phyloP scores from a whole-genome alignment of 345 rosid species.

The Lepidium aucheri region DNA sequence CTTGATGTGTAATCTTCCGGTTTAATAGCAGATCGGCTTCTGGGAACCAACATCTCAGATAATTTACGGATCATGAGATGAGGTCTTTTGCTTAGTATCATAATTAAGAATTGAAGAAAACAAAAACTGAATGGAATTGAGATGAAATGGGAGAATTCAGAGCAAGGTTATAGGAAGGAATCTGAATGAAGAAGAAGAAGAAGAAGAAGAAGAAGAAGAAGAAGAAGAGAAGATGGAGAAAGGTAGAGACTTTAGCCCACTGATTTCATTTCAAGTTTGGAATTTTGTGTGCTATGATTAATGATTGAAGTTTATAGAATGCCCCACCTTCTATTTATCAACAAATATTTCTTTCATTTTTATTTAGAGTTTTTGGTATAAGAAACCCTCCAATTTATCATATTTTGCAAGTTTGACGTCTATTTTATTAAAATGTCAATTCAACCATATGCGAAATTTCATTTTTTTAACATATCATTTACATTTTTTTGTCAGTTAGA shows the following conservation, averaged over 20 bases:
- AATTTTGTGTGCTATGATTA: constrained; percentile 24
- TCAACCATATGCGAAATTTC: too few species aligned
- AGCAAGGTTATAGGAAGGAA: constrained; percentile 5
- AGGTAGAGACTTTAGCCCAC: constrained; percentile 21
- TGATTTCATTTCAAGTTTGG: constrained; percentile 24
- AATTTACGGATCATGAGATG: constrained; percentile 58
- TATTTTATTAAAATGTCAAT: too few species aligned
- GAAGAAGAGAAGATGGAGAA: constrained; percentile 18
- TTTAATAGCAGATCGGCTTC: constrained; percentile 31
- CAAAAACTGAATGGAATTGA: not conserved
- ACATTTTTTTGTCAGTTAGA: too few species aligned
- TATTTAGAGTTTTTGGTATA: too few species aligned
- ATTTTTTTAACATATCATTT: too few species aligned
- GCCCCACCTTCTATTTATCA: constrained; percentile 14
- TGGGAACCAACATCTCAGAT: constrained; percentile 51
- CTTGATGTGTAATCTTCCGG: constrained; percentile 38
- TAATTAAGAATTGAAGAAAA: not conserved
- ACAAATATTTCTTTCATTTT: not conserved
- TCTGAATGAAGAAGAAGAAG: constrained; percentile 6
- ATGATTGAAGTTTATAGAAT: constrained; percentile 21
- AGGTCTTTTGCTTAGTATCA: constrained; percentile 49
- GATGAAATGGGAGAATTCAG: not conserved
- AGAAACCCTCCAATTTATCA: too few species aligned
- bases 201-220: too few species aligned
- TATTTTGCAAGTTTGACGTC: too few species aligned